Conservation (phyloP, 2,329 filamentous ascomycete genomes). For the Fusarium sp. region DNA sequence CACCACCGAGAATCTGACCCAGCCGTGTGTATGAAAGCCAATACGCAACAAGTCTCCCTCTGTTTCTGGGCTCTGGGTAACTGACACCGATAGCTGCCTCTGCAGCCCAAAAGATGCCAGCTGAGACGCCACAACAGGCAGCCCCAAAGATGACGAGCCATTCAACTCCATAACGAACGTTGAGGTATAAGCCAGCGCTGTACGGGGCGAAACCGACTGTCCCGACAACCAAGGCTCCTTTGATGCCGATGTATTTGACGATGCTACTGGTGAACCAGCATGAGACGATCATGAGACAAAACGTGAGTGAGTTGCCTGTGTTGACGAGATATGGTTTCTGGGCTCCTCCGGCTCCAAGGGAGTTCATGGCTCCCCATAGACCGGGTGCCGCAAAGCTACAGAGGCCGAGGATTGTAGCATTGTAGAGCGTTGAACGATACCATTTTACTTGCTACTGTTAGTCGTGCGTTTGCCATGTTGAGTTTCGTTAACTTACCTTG, state of each 20-base stretch:
- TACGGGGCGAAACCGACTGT: conserved; percentile 51
- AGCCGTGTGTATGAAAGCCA: background rate
- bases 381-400: conserved; percentile 5
- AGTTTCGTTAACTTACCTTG: background rate
- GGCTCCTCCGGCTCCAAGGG: conserved; percentile 56
- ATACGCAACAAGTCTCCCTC: background rate
- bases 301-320: conserved; percentile 63
- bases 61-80: background rate
- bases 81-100: background rate
- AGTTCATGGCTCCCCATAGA: conserved; percentile 43
- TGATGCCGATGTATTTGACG: conserved; percentile 39
- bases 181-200: background rate
- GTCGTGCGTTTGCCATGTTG: background rate
- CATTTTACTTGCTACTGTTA: background rate
- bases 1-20: background rate
- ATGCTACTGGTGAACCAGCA: conserved; percentile 60
- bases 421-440: background rate
- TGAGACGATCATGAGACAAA: conserved; percentile 57
- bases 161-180: background rate
- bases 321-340: conserved; percentile 74
- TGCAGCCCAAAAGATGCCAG: background rate
- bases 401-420: background rate
- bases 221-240: conserved; percentile 54
- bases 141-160: background rate
- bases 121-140: background rate